These are phyloP conservation scores for Trichoderma oligosporum DNA, from an alignment of 2,329 filamentous ascomycete genomes.

Conservation along the genomic window DNA sequence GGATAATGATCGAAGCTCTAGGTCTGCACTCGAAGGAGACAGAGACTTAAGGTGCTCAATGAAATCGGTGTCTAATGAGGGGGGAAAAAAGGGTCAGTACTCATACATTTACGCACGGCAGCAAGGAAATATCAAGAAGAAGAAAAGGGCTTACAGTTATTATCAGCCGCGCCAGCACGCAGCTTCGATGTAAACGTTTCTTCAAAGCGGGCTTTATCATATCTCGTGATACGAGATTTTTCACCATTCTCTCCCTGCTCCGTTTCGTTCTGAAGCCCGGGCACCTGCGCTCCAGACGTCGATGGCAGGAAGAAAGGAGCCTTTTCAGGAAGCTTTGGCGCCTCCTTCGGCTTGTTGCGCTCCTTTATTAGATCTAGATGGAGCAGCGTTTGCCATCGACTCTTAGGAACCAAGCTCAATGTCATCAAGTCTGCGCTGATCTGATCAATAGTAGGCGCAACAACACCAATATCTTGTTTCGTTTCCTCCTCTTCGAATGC, in stretches of 20 bases:
- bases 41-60: constrained; percentile 76
- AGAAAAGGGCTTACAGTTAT: constrained; percentile 52
- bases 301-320: constrained; percentile 92
- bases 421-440: constrained; percentile 80
- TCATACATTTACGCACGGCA: constrained; percentile 4
- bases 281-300: constrained; percentile 44
- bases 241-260: constrained; percentile 41
- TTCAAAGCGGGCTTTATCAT: constrained; percentile 56
- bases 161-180: constrained; percentile 48
- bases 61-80: constrained; percentile 55
- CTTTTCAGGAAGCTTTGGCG: constrained; percentile 87
- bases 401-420: constrained; percentile 82
- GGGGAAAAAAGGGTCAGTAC: constrained; percentile 23
- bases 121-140: background rate
- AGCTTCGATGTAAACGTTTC: constrained; percentile 58
- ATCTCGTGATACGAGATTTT: constrained; percentile 64
- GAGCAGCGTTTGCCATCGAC: constrained; percentile 88
- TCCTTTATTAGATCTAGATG: constrained; percentile 89
- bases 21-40: constrained; percentile 78
- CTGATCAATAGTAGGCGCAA: constrained; percentile 64
- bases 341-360: constrained; percentile 89
- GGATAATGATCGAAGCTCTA: constrained; percentile 80
- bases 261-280: constrained; percentile 33
- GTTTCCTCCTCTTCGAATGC: constrained; percentile 58
- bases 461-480: constrained; percentile 51